Evolutionary conservation across 768 basidiomycete genomes (phyloP).

Genomic region (Polyporus arcularius): DNA sequence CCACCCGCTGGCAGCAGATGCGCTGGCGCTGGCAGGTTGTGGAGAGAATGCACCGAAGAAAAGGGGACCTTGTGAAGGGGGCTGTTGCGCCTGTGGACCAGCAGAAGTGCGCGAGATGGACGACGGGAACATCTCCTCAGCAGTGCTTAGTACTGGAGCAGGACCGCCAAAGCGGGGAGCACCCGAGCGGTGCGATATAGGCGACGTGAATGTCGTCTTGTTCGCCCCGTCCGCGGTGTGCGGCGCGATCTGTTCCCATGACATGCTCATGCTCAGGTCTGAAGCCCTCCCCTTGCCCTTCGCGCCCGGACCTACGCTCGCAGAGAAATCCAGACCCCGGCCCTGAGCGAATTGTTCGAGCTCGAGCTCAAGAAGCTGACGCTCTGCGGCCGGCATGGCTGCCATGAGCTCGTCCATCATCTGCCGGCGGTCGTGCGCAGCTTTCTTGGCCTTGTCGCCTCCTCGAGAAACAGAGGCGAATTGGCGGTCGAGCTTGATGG

Average conservation of each 20-base stretch:
- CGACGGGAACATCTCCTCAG: constrained; percentile 13
- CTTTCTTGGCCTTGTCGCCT: constrained; percentile 34
- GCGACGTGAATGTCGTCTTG: constrained; percentile 16
- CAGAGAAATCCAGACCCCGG: constrained; percentile 19
- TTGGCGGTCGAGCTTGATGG: constrained; percentile 72
- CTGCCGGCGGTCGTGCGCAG: constrained; percentile 54
- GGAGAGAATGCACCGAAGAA: constrained; percentile 13
- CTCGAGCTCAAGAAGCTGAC: constrained; percentile 60
- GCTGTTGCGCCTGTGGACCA: constrained; percentile 7
- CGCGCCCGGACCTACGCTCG: not conserved
- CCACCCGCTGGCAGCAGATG: constrained; percentile 1
- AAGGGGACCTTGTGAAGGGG: constrained; percentile 8
- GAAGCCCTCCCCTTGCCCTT: constrained; percentile 18
- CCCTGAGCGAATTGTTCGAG: constrained; percentile 39
- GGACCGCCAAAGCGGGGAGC: constrained; percentile 40
- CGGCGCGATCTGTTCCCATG: constrained; percentile 57
- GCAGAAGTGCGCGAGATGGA: constrained; percentile 9
- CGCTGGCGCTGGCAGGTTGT: not conserved
- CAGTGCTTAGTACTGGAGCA: constrained; percentile 14
- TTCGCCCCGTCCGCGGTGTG: constrained; percentile 24
- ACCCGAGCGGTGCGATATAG: constrained; percentile 34
- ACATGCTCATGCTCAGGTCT: constrained; percentile 51
- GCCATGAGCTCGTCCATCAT: constrained; percentile 73
- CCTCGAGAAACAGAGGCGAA: constrained; percentile 43
- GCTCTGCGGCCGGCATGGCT: constrained; percentile 63